Evolutionary conservation across 1,139 yeast species (phyloP).

Genomic region (Suhomyces anneliseae): DNA sequence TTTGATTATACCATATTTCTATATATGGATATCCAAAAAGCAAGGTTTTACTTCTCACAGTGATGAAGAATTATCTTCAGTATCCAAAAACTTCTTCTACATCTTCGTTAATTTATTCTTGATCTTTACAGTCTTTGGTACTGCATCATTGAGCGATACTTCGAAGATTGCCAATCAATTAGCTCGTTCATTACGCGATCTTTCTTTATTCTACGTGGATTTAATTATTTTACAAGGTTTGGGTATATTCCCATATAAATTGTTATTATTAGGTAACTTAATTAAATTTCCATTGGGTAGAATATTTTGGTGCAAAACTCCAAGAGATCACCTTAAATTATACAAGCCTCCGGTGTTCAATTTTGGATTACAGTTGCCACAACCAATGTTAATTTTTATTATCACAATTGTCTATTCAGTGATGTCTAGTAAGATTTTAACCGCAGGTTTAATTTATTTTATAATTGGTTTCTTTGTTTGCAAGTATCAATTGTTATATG

Average conservation of each 20-base stretch:
- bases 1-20: conserved; percentile 65
- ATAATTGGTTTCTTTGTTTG: conserved; percentile 73
- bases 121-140: conserved; percentile 79
- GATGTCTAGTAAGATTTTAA: conserved; percentile 71
- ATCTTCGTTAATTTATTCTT: conserved; percentile 75
- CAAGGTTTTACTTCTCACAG: conserved; percentile 77
- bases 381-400: conserved; percentile 71
- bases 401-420: conserved; percentile 77
- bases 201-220: conserved; percentile 72
- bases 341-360: conserved; percentile 78
- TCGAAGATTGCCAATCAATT: conserved; percentile 71
- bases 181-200: conserved; percentile 67
- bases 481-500: conserved; percentile 77
- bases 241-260: conserved; percentile 74
- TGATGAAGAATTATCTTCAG: conserved; percentile 72
- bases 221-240: conserved; percentile 72
- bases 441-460: conserved; percentile 74
- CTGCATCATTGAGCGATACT: conserved; percentile 74
- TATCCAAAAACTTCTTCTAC: conserved; percentile 75
- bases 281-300: conserved; percentile 22
- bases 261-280: conserved; percentile 51
- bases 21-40: conserved; percentile 61
- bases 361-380: conserved; percentile 80
- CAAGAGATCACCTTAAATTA: conserved; percentile 67
- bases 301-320: conserved; percentile 40